A percentile compares a stretch with the other conserved stretches of the same genome.
These are phyloP conservation scores for Tolypocladium pustulatum DNA, from an alignment of 2,329 filamentous ascomycete species.

Conservation along the genomic window DNA sequence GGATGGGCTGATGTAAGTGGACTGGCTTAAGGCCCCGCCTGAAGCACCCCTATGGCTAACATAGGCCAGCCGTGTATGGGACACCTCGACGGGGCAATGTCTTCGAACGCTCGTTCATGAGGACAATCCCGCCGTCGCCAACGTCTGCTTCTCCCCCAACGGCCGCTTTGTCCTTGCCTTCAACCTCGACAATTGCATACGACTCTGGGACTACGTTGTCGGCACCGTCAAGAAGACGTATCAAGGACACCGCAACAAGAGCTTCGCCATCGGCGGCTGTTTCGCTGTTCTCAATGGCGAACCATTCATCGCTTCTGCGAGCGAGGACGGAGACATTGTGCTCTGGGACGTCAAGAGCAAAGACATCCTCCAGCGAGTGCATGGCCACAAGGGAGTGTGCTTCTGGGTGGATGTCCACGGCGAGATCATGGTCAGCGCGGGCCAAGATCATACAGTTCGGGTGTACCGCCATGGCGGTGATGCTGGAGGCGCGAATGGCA, in stretches of 20 bases:
- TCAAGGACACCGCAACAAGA: slow-evolving; percentile 78
- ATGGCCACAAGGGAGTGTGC: slow-evolving; percentile 43
- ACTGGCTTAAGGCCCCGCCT: not conserved
- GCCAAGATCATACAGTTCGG: slow-evolving; percentile 42
- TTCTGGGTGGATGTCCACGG: slow-evolving; percentile 55
- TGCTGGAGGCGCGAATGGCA: slow-evolving; percentile 9
- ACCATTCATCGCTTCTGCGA: slow-evolving; percentile 68
- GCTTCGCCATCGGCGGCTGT: slow-evolving; percentile 74
- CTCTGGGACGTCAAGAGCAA: slow-evolving; percentile 90
- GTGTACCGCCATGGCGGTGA: slow-evolving; percentile 30
- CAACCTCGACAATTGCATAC: slow-evolving; percentile 80
- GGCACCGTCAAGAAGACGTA: slow-evolving; percentile 94
- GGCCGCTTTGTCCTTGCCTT: slow-evolving; percentile 87
- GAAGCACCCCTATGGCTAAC: slow-evolving; percentile 9
- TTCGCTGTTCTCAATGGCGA: slow-evolving; percentile 52
- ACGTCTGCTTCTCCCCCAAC: slow-evolving; percentile 88
- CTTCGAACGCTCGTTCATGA: slow-evolving; percentile 91
- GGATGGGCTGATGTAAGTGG: slow-evolving; percentile 71
- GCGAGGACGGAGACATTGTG: slow-evolving; percentile 76
- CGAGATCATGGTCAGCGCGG: slow-evolving; percentile 45
- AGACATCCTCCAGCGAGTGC: slow-evolving; percentile 61
- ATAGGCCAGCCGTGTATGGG: slow-evolving; percentile 67
- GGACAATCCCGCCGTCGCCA: slow-evolving; percentile 82
- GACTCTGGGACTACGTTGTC: slow-evolving; percentile 90
- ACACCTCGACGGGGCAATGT: slow-evolving; percentile 90